A percentile compares a stretch with the other conserved stretches of the same genome.
Conservation (phyloP, 371 early-diverging fungal species). For the Rhizopus arrhizus region DNA sequence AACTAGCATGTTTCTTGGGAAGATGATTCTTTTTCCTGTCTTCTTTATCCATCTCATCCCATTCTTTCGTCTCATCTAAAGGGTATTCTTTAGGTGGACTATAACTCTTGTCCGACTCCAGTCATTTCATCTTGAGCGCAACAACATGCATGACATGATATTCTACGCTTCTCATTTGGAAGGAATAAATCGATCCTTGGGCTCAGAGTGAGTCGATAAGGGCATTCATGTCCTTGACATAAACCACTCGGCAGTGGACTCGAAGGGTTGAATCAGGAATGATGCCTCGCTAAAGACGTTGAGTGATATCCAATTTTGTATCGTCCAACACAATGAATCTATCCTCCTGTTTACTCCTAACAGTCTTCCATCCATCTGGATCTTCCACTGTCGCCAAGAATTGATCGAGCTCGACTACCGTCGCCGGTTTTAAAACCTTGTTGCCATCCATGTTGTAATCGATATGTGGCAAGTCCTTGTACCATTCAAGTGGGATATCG, state of each 20-base stretch:
- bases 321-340: slow-evolving; percentile 80
- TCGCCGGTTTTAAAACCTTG: slow-evolving; percentile 82
- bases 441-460: slow-evolving; percentile 95
- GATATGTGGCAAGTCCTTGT: slow-evolving; percentile 93
- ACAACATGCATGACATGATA: slow-evolving; percentile 90
- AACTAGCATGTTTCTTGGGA: slow-evolving; percentile 77
- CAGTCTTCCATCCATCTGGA: slow-evolving; percentile 88
- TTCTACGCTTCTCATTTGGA: slow-evolving; percentile 91
- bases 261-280: slow-evolving; percentile 87
- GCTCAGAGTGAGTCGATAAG: slow-evolving; percentile 80
- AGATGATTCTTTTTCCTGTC: slow-evolving; percentile 81
- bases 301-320: slow-evolving; percentile 90
- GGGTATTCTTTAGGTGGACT: slow-evolving; percentile 98
- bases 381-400: slow-evolving; percentile 92
- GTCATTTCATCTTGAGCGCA: slow-evolving; percentile 88
- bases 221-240: slow-evolving; percentile 84
- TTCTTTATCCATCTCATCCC: slow-evolving; percentile 79
- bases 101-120: slow-evolving; percentile 91
- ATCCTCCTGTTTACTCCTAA: slow-evolving; percentile 78
- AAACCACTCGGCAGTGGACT: slow-evolving; percentile 93
- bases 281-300: slow-evolving; percentile 76
- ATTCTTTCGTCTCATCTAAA: slow-evolving; percentile 80
- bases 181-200: slow-evolving; percentile 95
- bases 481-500: slow-evolving; percentile 95
- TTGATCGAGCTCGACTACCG: slow-evolving; percentile 87